Percentiles rank a stretch among this genome's conserved stretches.
Evolutionary conservation across 371 early-diverging fungal species (phyloP).

Genomic region (Amoeboaphelidium protococcarum): DNA sequence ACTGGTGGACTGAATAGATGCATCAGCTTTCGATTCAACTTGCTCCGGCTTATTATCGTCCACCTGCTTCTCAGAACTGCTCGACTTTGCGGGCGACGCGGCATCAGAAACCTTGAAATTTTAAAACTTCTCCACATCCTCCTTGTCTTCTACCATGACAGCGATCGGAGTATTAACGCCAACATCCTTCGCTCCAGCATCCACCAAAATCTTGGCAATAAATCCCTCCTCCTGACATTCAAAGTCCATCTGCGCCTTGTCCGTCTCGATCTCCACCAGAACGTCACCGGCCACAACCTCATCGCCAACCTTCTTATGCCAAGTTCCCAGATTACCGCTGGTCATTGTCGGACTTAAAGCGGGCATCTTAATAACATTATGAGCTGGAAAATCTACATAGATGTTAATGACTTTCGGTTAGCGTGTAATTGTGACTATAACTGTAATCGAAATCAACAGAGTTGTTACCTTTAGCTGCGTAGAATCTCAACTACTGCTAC

Average conservation of each 20-base stretch:
- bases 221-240: slow-evolving; percentile 96
- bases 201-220: slow-evolving; percentile 71
- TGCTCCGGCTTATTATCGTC: no score
- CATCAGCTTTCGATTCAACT: background rate
- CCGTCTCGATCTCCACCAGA: slow-evolving; percentile 91
- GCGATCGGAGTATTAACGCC: slow-evolving; percentile 34
- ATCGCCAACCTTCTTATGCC: slow-evolving; percentile 89
- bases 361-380: slow-evolving; percentile 82
- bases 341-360: slow-evolving; percentile 98
- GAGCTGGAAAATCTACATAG: slow-evolving; percentile 31
- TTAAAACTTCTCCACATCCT: slow-evolving; percentile 58
- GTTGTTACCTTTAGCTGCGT: no score
- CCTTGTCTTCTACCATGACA: slow-evolving; percentile 66
- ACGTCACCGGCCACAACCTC: slow-evolving; percentile 77
- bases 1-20: background rate
- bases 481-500: no score
- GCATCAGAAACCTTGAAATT: slow-evolving; percentile 33
- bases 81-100: slow-evolving; percentile 5
- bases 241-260: slow-evolving; percentile 98
- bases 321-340: slow-evolving; percentile 76
- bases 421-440: no score
- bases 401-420: no score
- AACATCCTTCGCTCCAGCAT: slow-evolving; percentile 7
- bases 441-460: no score
- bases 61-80: slow-evolving; percentile 15